Base-by-base conservation (phyloP, 1,284 basidiomycete species). In the Leccinum pallidistipes region DNA sequence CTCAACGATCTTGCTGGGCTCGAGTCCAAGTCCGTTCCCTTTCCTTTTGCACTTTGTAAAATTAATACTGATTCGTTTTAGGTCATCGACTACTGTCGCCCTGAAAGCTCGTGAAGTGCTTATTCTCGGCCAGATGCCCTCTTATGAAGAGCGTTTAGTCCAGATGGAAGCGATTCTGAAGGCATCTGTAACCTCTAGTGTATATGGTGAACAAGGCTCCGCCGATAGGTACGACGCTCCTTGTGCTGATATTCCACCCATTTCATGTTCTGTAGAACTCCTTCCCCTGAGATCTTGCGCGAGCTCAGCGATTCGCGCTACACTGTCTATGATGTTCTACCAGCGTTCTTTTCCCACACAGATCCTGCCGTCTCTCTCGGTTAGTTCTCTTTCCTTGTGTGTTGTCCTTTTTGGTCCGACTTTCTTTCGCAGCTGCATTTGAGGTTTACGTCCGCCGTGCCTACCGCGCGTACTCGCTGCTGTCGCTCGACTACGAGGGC, bases 71-170 rank as follows among this genome's bases (percentile, higher is more conserved):
- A 36, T 12, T 14, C 3, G 21, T 18, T 56, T 27, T 65, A 91
- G 90, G 69, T 93, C 93, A 7, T 95, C 95, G 11, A 91, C 88
- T 50, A 83, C 89, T 68, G 95, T 97, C 57, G 87, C 96, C 3
- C 81, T 99, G 70, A 99, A 98, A 79, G 97, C 97, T 55, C 92
- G 97, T 57, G 97, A 99, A 79, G 97, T 98, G 10, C 85, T 98
- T 64, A 98, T 99, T 70, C 85, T 93, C 36, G 94, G 94, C 57
- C 94, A 97, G 75, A 91, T 99, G 86, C 97, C 97, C 14, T 97
- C 95, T 40, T 96, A 95, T 73, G 94, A 97, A 71, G 97, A 99
- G 76, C 92, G 97, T 65, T 81, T 89, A 58, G 81, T 86, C 29
- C 97, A 99, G 78, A 97, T 99, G 91, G 96, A 98, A 80, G 82